A percentile compares a stretch with the other conserved stretches of the same genome.
phyloP scores from a whole-genome alignment of 257 asterid species.

The Echites panduratus region DNA sequence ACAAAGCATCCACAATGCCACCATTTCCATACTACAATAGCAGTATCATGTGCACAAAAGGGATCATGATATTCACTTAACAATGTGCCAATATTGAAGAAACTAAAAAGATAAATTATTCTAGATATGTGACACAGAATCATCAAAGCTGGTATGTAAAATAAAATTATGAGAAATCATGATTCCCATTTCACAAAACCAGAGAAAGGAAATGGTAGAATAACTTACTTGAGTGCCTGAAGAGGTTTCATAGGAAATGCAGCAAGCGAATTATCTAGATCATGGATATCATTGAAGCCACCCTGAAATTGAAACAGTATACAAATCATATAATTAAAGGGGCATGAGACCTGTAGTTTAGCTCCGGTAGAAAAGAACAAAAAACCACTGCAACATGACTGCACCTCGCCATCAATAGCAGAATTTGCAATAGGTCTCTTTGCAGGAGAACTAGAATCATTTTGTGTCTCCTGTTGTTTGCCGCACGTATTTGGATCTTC shows the following conservation, averaged over 20 bases:
- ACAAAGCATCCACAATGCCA: not conserved
- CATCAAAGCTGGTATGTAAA: not conserved
- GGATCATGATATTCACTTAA: not conserved
- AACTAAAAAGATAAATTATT: not conserved
- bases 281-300: slow-evolving; percentile 52
- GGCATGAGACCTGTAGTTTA: slow-evolving; percentile 4
- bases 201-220: not conserved
- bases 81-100: not conserved
- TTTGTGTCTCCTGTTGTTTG: slow-evolving; percentile 34
- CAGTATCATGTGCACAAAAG: not conserved
- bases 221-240: slow-evolving; percentile 81
- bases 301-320: slow-evolving; percentile 37
- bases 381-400: not conserved
- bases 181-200: slow-evolving; percentile 9
- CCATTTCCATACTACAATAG: not conserved
- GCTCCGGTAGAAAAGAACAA: not conserved
- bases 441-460: slow-evolving; percentile 41
- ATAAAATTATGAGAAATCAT: not conserved
- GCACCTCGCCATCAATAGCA: slow-evolving; percentile 47
- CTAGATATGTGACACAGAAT: not conserved
- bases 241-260: slow-evolving; percentile 90
- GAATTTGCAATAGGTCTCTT: slow-evolving; percentile 37
- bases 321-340: slow-evolving; percentile 11
- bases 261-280: slow-evolving; percentile 70
- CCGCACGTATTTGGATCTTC: slow-evolving; percentile 48